phyloP scores from a whole-genome alignment of 2,329 filamentous ascomycete genomes.

The Bipolaris sorokiniana region DNA sequence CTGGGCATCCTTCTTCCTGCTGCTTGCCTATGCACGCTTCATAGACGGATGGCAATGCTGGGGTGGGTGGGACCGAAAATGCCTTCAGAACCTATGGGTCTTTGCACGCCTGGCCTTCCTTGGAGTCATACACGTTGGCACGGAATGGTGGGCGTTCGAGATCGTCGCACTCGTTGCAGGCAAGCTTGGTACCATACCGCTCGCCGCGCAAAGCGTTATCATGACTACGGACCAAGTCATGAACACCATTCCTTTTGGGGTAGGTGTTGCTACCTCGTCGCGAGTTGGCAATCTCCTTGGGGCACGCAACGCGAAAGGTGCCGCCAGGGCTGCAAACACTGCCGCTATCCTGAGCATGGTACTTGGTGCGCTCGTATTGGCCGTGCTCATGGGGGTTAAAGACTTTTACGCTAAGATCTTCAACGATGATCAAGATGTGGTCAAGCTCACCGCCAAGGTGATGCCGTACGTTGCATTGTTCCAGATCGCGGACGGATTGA shows the following conservation, averaged over 20 bases:
- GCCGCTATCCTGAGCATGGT: conserved; percentile 75
- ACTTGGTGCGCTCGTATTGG: conserved; percentile 70
- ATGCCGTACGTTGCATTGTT: conserved; percentile 88
- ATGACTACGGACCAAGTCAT: conserved; percentile 89
- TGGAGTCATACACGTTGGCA: conserved; percentile 82
- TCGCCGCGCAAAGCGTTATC: conserved; percentile 85
- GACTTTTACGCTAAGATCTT: conserved; percentile 79
- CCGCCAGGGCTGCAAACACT: conserved; percentile 73
- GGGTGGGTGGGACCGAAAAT: conserved; percentile 72
- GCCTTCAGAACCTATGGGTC: conserved; percentile 69
- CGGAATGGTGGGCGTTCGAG: conserved; percentile 95
- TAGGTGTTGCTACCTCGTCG: conserved; percentile 80
- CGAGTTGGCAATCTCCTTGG: conserved; percentile 82
- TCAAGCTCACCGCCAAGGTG: conserved; percentile 74
- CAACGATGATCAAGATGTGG: conserved; percentile 76
- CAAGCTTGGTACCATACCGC: conserved; percentile 74
- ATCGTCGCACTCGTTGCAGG: conserved; percentile 86
- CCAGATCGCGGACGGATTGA: conserved; percentile 87
- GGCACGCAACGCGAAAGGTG: conserved; percentile 67
- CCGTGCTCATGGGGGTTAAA: conserved; percentile 71
- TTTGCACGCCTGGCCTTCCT: conserved; percentile 78
- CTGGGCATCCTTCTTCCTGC: conserved; percentile 79
- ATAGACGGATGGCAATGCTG: conserved; percentile 76
- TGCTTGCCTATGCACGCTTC: conserved; percentile 75
- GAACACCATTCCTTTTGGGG: conserved; percentile 84